Conservation (phyloP, 2,329 filamentous ascomycete genomes). For the Epichloe brachyelytri region DNA sequence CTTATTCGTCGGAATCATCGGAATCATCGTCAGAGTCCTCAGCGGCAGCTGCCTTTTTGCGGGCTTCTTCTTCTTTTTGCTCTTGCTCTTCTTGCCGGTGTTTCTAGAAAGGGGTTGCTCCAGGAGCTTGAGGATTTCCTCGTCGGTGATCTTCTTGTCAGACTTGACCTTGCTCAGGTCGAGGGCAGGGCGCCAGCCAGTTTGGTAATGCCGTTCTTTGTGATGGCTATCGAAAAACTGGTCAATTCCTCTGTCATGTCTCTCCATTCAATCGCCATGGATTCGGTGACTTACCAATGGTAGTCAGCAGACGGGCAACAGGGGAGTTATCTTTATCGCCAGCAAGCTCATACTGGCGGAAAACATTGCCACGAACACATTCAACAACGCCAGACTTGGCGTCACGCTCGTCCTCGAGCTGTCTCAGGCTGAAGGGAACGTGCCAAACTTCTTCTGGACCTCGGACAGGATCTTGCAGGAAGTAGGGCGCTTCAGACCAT, state of each 20-base stretch:
- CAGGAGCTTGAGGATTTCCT: slow-evolving; percentile 89
- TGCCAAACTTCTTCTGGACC: slow-evolving; percentile 93
- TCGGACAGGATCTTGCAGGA: slow-evolving; percentile 88
- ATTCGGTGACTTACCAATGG: slow-evolving; percentile 58
- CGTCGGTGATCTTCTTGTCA: slow-evolving; percentile 95
- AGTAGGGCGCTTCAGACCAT: slow-evolving; percentile 84
- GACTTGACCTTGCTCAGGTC: slow-evolving; percentile 78
- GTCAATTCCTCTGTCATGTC: slow-evolving; percentile 22
- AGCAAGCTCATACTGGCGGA: slow-evolving; percentile 92
- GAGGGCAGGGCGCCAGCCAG: slow-evolving; percentile 61
- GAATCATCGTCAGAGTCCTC: slow-evolving; percentile 25
- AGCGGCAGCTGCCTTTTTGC: slow-evolving; percentile 30
- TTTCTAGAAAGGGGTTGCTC: slow-evolving; percentile 77
- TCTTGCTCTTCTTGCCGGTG: slow-evolving; percentile 88
- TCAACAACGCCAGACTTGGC: slow-evolving; percentile 94
- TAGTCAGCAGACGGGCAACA: slow-evolving; percentile 80
- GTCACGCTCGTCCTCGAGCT: slow-evolving; percentile 91
- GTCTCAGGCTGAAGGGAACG: slow-evolving; percentile 93
- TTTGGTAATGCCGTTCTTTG: slow-evolving; percentile 90
- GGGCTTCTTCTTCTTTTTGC: slow-evolving; percentile 58
- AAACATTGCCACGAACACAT: slow-evolving; percentile 83
- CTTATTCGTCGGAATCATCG: slow-evolving; percentile 13
- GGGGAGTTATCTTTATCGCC: slow-evolving; percentile 82
- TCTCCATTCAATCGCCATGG: background rate
- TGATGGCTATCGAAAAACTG: slow-evolving; percentile 48